phyloP scores from a whole-genome alignment of 2,329 filamentous ascomycete genomes.

The Proliferodiscus dingleyae region DNA sequence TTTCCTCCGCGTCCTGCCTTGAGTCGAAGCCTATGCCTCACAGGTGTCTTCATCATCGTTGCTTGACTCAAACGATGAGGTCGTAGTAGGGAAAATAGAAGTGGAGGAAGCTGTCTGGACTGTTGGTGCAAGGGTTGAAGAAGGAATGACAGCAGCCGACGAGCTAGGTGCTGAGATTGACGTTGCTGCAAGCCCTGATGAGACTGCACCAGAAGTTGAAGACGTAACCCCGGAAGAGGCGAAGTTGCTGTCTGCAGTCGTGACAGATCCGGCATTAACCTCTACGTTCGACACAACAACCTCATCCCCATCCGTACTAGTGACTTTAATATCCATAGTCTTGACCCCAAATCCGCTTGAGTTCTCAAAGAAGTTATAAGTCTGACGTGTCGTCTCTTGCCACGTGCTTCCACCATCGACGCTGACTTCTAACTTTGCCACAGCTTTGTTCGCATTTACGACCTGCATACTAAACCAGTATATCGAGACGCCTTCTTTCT shows the following conservation, averaged over 20 bases:
- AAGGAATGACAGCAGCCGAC: background rate
- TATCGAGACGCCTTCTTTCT: slow-evolving; percentile 46
- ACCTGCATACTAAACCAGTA: slow-evolving; percentile 61
- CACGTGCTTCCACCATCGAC: slow-evolving; percentile 55
- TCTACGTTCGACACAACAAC: slow-evolving; percentile 49
- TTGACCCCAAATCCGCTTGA: slow-evolving; percentile 49
- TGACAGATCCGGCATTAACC: slow-evolving; percentile 26
- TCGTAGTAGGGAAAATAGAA: background rate
- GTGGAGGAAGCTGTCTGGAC: background rate
- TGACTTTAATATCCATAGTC: slow-evolving; percentile 52
- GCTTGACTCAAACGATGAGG: slow-evolving; percentile 1
- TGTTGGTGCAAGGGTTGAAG: no score
- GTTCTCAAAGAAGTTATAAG: slow-evolving; percentile 61
- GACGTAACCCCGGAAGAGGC: slow-evolving; percentile 4
- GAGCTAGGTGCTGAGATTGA: background rate
- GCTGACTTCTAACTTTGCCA: slow-evolving; percentile 54
- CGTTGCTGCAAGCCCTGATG: background rate
- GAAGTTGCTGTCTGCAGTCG: slow-evolving; percentile 26
- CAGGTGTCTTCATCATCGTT: slow-evolving; percentile 1
- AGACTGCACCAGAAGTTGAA: slow-evolving; percentile 1
- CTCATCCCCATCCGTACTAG: slow-evolving; percentile 44
- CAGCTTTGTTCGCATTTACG: slow-evolving; percentile 54
- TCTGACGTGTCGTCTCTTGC: slow-evolving; percentile 47
- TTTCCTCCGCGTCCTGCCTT: background rate
- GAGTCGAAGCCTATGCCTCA: background rate